phyloP scores from a whole-genome alignment of 495 filamentous ascomycete genomes.

The Penicillium maclennaniae region DNA sequence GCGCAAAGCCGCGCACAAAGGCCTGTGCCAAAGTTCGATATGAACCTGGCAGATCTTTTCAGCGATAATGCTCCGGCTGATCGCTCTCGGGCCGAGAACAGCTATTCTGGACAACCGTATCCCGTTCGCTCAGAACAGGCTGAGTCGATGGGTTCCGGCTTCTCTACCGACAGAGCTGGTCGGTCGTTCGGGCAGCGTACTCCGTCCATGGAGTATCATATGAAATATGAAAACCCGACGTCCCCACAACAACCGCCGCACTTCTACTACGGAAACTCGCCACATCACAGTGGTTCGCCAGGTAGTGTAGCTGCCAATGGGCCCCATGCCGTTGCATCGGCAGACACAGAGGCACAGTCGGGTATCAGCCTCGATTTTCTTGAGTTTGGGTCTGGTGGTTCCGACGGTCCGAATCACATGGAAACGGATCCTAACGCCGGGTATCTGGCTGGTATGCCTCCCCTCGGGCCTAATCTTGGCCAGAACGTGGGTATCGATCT shows the following conservation, averaged over 20 bases:
- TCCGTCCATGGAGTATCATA: constrained; percentile 39
- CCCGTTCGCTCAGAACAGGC: constrained; percentile 23
- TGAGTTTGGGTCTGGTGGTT: constrained; percentile 33
- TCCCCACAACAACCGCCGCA: constrained; percentile 31
- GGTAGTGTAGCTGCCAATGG: constrained; percentile 25
- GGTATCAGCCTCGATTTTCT: constrained; percentile 39
- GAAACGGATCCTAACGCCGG: constrained; percentile 32
- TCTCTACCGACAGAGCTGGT: constrained; percentile 21
- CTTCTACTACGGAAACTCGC: constrained; percentile 41
- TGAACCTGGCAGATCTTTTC: constrained; percentile 57
- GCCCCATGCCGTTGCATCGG: constrained; percentile 13
- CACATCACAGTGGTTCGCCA: constrained; percentile 38
- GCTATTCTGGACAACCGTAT: constrained; percentile 15
- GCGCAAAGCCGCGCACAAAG: constrained; percentile 31
- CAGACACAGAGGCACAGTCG: constrained; percentile 28
- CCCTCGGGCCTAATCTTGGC: constrained; percentile 32
- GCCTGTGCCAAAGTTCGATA: constrained; percentile 57
- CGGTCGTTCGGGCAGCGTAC: constrained; percentile 30
- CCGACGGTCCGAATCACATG: constrained; percentile 24
- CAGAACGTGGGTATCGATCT: constrained; percentile 59
- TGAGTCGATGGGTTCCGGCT: constrained; percentile 26
- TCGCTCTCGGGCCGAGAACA: constrained; percentile 19
- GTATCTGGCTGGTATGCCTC: constrained; percentile 27
- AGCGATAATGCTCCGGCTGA: constrained; percentile 30
- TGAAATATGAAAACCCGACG: constrained; percentile 33